Percentiles rank a stretch among this genome's conserved stretches.
Evolutionary conservation across 202 grass and related monocot species (phyloP).

Genomic region (Musa balbisiana): DNA sequence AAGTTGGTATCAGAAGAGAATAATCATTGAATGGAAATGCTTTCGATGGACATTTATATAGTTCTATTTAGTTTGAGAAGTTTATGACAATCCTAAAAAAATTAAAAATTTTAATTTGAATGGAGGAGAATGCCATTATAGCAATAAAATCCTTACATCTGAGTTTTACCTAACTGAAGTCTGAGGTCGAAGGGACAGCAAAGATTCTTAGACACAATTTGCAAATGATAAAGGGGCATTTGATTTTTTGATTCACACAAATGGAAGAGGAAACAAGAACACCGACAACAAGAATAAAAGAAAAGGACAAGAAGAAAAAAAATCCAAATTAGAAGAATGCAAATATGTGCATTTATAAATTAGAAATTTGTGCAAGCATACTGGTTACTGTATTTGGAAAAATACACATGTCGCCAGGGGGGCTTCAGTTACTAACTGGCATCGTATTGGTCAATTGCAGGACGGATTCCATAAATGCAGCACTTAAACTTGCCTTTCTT

Average conservation of each 20-base stretch:
- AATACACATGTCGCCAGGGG: not conserved
- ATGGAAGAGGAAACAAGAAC: no score
- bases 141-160: not conserved
- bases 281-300: no score
- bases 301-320: no score
- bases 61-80: not conserved
- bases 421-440: not conserved
- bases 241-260: no score
- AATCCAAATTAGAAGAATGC: no score
- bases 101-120: not conserved
- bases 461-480: constrained; percentile 61
- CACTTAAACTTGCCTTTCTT: constrained; percentile 51
- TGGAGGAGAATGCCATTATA: not conserved
- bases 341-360: no score
- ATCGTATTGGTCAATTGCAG: constrained; percentile 29
- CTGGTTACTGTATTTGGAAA: not conserved
- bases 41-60: not conserved
- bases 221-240: no score
- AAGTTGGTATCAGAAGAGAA: no score
- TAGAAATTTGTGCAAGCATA: not conserved
- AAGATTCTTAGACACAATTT: not conserved
- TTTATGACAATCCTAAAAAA: not conserved
- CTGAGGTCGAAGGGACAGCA: not conserved
- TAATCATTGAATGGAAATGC: not conserved
- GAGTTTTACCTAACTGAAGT: not conserved